Evolutionary conservation across 2,329 filamentous ascomycete genomes (phyloP), one percentile per base, ranked within the genome.

Genomic region (Aspergillus thermomutatus): DNA sequence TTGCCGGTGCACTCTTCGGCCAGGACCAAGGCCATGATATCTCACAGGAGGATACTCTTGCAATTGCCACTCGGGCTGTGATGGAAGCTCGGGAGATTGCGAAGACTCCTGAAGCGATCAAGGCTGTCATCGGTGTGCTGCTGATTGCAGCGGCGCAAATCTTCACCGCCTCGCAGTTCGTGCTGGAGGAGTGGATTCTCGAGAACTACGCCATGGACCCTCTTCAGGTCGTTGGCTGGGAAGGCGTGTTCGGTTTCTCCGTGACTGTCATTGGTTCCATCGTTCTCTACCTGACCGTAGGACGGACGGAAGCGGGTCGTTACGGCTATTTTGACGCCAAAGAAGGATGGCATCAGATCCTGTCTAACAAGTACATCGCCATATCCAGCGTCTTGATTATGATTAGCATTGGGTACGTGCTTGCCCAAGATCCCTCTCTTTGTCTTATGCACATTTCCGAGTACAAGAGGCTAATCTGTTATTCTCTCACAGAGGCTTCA

Each of bases 101-200:
- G 0, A 71, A 75, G 43, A 77, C 80, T 3, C 79, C 83, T 0
- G 81, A 83, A 51, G 84, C 90, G 7, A 75, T 89, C 2, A 79
- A 85, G 63, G 91, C 91, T 0, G 77, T 96, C 53, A 77, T 97
- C 28, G 94, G 94, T 27, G 89, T 99, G 17, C 78, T 94, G 23
- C 81, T 97, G 55, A 97, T 99, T 70, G 94, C 94, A 3, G 89
- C 89, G 2, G 94, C 93, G 1, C 94, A 99, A 77, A 89, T 99
- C 70, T 97, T 99, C 72, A 97, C 94, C 0, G 94, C 94, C 0
- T 91, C 91, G 1, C 94, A 99, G 74, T 99, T 97, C 68, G 94
- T 97, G 25, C 78, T 96, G 3, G 94, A 99, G 74, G 94, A 99
- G 78, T 94, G 88, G 80, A 91, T 99, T 63, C 83, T 99, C 69